Base-by-base conservation (phyloP, 768 basidiomycete species). In the Boletus subcaerulescens region DNA sequence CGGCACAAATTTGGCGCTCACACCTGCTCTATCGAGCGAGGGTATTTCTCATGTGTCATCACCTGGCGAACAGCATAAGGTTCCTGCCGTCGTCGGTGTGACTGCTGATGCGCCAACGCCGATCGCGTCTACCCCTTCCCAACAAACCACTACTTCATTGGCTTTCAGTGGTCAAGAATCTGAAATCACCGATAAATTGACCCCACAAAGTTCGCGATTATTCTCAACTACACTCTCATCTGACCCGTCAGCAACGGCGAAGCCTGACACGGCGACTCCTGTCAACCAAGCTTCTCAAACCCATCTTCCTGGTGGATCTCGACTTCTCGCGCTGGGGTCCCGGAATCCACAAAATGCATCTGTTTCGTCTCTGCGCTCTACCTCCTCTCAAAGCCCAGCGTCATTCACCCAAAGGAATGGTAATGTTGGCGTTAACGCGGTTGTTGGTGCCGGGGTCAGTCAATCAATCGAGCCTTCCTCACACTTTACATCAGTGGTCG, bases 271-370 rank as follows among this genome's bases (percentile, higher is more conserved):
- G 3, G 74, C 81, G 39, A 75, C 65, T 11, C 46, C 75, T n/a
- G 67, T 75, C 26, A 66, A 65, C 41, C 60, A 63, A 36, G 40
- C 66, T 48, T 39, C 65, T 59, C 65, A 80, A 53, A 70, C 76
- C 62, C 74, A 75, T 57, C 69, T 73, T 43, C 71, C 75, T 14
- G 57, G 71, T 46, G 73, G 76, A 48, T 76, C 76, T 52, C 73
- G 77, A 48, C 63, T 82, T 53, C 74, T 80, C 56, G 73, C 75
- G 13, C 67, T 78, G 50, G 60, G 66, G 5, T 61, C 69, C 48
- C 65, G 64, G 38, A 68, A 63, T 48, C 42, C 59, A 32, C 68
- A 67, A 54, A 67, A 53, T 48, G 38, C 52, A 48, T 36, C 39
- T 48, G 26, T 56, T 20, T 45, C 57, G 8, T 55, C 68, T 24